Conservation (phyloP, 305 asterid species). For the Fraxinus xanthoxyloides region DNA sequence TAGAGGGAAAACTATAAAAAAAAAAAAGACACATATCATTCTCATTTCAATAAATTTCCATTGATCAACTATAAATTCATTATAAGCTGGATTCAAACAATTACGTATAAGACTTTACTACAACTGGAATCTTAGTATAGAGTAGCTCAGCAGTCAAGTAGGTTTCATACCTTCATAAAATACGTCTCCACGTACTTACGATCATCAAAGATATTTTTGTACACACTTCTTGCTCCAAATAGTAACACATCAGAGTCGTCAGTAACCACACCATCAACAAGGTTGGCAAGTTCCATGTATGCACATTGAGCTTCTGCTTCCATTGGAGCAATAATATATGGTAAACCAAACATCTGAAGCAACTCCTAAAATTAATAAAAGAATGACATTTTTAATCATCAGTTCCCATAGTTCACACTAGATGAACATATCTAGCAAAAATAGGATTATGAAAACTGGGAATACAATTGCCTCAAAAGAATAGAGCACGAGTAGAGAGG, state of each 20-base stretch:
- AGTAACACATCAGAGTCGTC: conserved; percentile 94
- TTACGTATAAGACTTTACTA: background rate
- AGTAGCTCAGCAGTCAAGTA: conserved; percentile 2
- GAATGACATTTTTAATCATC: conserved; percentile 7
- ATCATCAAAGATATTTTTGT: conserved; percentile 95
- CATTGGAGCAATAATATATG: conserved; percentile 95
- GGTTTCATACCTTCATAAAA: conserved; percentile 70
- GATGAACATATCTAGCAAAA: background rate
- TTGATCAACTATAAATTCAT: background rate
- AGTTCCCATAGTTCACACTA: conserved; percentile 5
- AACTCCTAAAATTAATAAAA: conserved; percentile 58
- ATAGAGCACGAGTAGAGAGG: background rate
- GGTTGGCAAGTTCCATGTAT: conserved; percentile 76
- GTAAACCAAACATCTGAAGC: conserved; percentile 98
- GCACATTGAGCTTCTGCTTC: conserved; percentile 99
- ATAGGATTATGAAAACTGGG: background rate
- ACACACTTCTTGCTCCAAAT: conserved; percentile 87
- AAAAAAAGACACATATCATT: background rate
- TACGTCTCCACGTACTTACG: conserved; percentile 96
- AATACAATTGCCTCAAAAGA: background rate
- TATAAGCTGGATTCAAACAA: conserved; percentile 5
- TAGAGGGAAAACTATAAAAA: background rate
- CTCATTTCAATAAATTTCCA: background rate
- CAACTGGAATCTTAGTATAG: background rate
- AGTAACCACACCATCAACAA: conserved; percentile 97